These are phyloP conservation scores for Populus tremula DNA, from an alignment of 345 rosid genomes.

Conservation along the genomic window DNA sequence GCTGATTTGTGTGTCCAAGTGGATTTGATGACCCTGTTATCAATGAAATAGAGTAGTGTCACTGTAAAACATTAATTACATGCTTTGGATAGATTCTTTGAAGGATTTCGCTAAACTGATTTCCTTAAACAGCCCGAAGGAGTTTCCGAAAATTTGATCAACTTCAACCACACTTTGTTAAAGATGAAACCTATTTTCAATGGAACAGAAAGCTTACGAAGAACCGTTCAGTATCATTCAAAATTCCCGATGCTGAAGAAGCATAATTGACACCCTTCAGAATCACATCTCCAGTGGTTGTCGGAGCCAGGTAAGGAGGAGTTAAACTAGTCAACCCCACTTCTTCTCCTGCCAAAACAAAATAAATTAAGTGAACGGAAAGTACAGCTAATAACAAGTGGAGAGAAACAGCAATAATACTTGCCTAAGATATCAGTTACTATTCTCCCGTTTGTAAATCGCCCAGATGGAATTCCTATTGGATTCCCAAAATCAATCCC, in stretches of 20 bases:
- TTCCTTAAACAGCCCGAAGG: no score
- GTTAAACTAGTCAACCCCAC: slow-evolving; percentile 29
- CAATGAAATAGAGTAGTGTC: background rate
- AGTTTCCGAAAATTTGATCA: no score
- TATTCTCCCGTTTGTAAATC: slow-evolving; percentile 18
- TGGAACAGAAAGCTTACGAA: slow-evolving; percentile 46
- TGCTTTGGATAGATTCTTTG: no score
- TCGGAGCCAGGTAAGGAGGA: slow-evolving; percentile 77
- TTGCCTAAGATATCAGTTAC: slow-evolving; percentile 19
- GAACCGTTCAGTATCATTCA: slow-evolving; percentile 59
- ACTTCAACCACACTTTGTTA: no score
- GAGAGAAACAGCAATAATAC: background rate
- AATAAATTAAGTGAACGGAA: background rate
- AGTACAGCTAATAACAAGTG: background rate
- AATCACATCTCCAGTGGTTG: slow-evolving; percentile 45
- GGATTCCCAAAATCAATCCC: slow-evolving; percentile 19
- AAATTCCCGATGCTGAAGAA: slow-evolving; percentile 79
- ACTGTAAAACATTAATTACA: no score
- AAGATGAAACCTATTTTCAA: no score
- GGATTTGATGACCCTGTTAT: slow-evolving; percentile 58
- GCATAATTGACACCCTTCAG: slow-evolving; percentile 76
- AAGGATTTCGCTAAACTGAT: no score
- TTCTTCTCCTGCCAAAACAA: slow-evolving; percentile 3
- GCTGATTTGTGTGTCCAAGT: slow-evolving; percentile 57
- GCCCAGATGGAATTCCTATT: background rate